These are phyloP conservation scores for Pseudogymnoascus verrucosus DNA, from an alignment of 2,329 filamentous ascomycete genomes.

Conservation along the genomic window DNA sequence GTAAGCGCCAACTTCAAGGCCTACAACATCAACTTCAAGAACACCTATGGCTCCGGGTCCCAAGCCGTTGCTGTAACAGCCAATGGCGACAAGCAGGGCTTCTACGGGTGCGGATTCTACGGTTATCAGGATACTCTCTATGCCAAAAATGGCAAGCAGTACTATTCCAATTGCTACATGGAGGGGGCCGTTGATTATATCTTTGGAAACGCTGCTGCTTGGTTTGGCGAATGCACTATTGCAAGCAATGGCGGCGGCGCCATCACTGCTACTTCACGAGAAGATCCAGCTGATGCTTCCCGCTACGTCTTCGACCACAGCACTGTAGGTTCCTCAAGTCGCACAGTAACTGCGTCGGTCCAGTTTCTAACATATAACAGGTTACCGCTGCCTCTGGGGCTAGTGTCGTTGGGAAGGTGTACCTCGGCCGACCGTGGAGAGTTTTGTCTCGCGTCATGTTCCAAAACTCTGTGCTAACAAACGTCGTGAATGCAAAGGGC, in stretches of 20 bases:
- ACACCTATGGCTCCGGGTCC: constrained; percentile 37
- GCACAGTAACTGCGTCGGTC: constrained; percentile 28
- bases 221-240: constrained; percentile 38
- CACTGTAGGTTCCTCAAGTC: constrained; percentile 32
- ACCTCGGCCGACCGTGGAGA: constrained; percentile 44
- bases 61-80: constrained; percentile 47
- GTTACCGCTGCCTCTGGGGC: constrained; percentile 11
- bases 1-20: constrained; percentile 41
- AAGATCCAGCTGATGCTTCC: constrained; percentile 28
- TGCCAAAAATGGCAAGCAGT: constrained; percentile 40
- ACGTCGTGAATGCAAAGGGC: constrained; percentile 41
- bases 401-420: constrained; percentile 31
- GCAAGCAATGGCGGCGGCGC: constrained; percentile 29
- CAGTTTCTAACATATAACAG: background rate
- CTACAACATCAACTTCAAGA: constrained; percentile 49
- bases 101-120: constrained; percentile 44
- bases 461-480: constrained; percentile 37
- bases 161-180: constrained; percentile 48
- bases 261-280: constrained; percentile 37
- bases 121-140: constrained; percentile 49
- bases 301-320: constrained; percentile 48
- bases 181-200: constrained; percentile 50
- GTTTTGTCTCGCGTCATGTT: constrained; percentile 40
- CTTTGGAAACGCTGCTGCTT: constrained; percentile 45
- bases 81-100: constrained; percentile 39